Evolutionary conservation across 495 filamentous ascomycete genomes (phyloP), one percentile per base, ranked within the genome.

Genomic region (Hypoxylon intermedium): DNA sequence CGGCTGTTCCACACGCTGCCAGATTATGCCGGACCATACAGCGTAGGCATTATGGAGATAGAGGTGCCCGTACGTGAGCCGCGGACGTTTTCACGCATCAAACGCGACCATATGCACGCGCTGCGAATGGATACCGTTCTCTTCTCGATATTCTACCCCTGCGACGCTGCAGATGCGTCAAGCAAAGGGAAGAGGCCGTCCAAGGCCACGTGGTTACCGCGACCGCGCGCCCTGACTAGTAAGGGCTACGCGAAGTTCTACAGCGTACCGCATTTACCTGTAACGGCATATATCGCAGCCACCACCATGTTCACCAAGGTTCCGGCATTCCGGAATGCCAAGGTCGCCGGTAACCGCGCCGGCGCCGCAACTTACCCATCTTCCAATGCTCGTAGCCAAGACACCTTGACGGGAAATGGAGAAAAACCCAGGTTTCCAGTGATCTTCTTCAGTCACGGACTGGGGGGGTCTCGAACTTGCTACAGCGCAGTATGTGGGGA

Each of bases 61-160:
- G 87, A 90, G 68, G 77, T 89, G 16, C 86, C 85, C n/a, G 81
- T 75, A 11, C 75, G 49, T 67, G 70, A 65, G 49, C 80, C 67
- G 44, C 75, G 63, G 15, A 48, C 65, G 12, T 75, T 80, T 48
- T 74, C 73, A 7, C 69, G 67, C 48, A 79, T 79, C 45, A 77
- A 78, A 53, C 71, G 73, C 31, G 67, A 77, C 50, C 63, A 70
- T 37, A 63, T 61, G 28, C 71, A 70, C 52, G 72, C 76, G 19
- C 66, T 81, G 9, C 72, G 73, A 31, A 67, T 85, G 28, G 73
- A 85, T 18, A 90, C 87, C 0, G 78, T 89, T 46, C 81, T 85
- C 30, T 87, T 88, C 63, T 76, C 85, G 0, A 70, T 89, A 7
- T 90, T 83, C 69, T 91, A 90, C 63, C 88, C 88, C 2, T 82